Conservation (phyloP, 768 basidiomycete genomes). For the Podaxis sp. region DNA sequence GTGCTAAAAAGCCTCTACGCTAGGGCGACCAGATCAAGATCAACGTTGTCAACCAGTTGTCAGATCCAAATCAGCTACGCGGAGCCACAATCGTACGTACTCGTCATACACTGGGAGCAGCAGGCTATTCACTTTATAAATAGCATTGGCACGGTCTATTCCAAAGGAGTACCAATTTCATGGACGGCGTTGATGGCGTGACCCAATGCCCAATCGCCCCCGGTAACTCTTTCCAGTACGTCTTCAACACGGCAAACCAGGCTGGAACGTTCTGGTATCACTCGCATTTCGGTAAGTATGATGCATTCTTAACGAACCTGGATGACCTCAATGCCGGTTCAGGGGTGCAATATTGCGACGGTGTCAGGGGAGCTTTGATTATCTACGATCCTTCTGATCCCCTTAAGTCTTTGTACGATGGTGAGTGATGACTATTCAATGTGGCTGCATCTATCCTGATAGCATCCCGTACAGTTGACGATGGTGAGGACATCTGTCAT, state of each 20-base stretch:
- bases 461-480: slow-evolving; percentile 25
- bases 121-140: not conserved
- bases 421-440: not conserved
- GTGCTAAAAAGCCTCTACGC: not conserved
- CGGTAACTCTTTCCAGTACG: slow-evolving; percentile 38
- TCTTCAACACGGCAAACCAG: slow-evolving; percentile 32
- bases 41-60: slow-evolving; percentile 47
- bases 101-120: not conserved
- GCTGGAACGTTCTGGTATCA: slow-evolving; percentile 46
- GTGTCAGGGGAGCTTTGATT: slow-evolving; percentile 41
- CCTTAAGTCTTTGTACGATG: slow-evolving; percentile 20
- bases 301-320: not conserved
- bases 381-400: slow-evolving; percentile 30
- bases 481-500: slow-evolving; percentile 30
- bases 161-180: slow-evolving; percentile 35
- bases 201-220: slow-evolving; percentile 44
- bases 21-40: slow-evolving; percentile 41
- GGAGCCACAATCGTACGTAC: slow-evolving; percentile 47
- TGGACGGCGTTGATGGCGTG: slow-evolving; percentile 39
- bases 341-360: slow-evolving; percentile 46
- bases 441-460: not conserved
- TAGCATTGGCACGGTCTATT: slow-evolving; percentile 49
- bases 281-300: slow-evolving; percentile 19
- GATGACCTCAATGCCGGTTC: not conserved
- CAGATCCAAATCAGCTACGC: slow-evolving; percentile 46